A percentile compares a stretch with the other conserved stretches of the same genome.
Evolutionary conservation across 257 asterid species (phyloP).

Genomic region (Rhazya stricta): DNA sequence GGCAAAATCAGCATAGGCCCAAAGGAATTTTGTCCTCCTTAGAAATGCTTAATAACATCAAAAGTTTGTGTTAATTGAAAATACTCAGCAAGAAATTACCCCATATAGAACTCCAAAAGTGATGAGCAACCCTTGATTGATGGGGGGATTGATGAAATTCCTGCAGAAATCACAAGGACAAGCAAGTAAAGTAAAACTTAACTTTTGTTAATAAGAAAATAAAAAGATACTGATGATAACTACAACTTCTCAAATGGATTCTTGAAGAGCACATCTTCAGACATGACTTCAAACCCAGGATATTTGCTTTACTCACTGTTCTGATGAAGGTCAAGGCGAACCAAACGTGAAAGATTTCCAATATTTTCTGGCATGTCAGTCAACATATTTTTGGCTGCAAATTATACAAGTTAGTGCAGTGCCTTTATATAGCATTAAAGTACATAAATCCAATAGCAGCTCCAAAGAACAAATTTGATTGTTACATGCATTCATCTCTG

Average conservation of each 20-base stretch:
- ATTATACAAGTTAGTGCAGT: constrained; percentile 17
- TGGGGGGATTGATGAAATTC: constrained; percentile 78
- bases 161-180: constrained; percentile 38
- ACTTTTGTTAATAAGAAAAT: background rate
- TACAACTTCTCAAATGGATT: background rate
- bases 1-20: constrained; percentile 10
- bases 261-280: constrained; percentile 1
- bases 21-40: background rate
- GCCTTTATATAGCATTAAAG: constrained; percentile 22
- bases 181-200: constrained; percentile 10
- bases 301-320: constrained; percentile 62
- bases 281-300: background rate
- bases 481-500: constrained; percentile 89
- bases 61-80: background rate
- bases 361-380: constrained; percentile 70
- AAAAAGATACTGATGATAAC: background rate
- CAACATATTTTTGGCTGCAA: constrained; percentile 68
- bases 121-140: constrained; percentile 78
- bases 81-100: constrained; percentile 34
- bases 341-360: constrained; percentile 71
- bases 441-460: constrained; percentile 3
- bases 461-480: constrained; percentile 16
- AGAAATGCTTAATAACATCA: background rate
- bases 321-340: constrained; percentile 87
- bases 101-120: constrained; percentile 83